Evolutionary conservation across 129 eudicot genomes (phyloP), one percentile per base, ranked within the genome.

Genomic region (Flaveria robusta): DNA sequence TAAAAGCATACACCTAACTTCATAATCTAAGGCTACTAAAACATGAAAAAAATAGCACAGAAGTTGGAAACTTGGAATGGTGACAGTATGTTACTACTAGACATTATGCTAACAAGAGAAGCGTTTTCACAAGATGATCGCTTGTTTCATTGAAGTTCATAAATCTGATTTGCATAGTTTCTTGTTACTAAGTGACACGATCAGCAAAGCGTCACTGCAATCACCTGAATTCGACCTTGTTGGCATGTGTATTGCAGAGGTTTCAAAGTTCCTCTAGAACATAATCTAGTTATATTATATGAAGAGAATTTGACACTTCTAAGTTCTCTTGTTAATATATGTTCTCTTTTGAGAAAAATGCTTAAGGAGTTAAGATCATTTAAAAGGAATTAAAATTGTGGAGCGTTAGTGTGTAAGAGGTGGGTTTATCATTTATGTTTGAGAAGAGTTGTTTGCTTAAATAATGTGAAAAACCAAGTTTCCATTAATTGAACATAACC

Each of bases 41-140:
- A 59, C 31, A 60, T 11, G 3, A 7, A 20, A 14, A n/a, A n/a
- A n/a, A n/a, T n/a, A n/a, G 24, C 47, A n/a, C 31, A 27, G 0
- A 2, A 2, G 3, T 27, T 27, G 31, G 31, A 27, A 2, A 2
- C 3, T 27, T 27, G 31, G 31, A 27, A 27, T 27, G 27, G 1
- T 24, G 27, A 24, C 1, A 24, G 27, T 24, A 24, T 24, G 27
- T 1, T 24, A 24, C 27, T 24, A 24, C 27, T 55, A n/a, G 56
- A 68, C 41, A 37, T 2, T 34, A 46, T 24, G 76, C 91, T 78
- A 18, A 91, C 97, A 93, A 89, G 86, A 92, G n/a, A 74, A 92
- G 97, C 71, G 89, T 87, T 71, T 89, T 89, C 23, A 91, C 91
- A 56, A 92, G 78, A 81, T 89, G 82, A 84, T 92, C 93, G 66